phyloP scores from a whole-genome alignment of 345 rosid species.

The Dimocarpus longan region DNA sequence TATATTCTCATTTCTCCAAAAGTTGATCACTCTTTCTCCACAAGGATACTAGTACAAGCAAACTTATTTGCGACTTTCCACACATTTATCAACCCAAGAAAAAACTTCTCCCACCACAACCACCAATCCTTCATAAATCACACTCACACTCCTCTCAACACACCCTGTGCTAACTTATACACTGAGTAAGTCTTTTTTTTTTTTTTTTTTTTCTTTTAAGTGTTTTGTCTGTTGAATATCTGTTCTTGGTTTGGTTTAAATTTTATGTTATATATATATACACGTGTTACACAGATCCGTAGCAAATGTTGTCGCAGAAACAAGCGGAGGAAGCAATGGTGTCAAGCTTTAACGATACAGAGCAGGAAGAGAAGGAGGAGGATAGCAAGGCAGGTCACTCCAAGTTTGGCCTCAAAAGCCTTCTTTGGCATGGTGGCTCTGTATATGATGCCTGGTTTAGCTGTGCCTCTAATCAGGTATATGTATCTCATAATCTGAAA shows the following conservation, averaged over 20 bases:
- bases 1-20: neutral
- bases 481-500: neutral
- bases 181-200: neutral
- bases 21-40: neutral
- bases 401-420: slow-evolving; percentile 43
- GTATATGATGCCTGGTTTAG: slow-evolving; percentile 94
- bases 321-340: slow-evolving; percentile 61
- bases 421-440: slow-evolving; percentile 89
- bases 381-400: slow-evolving; percentile 31
- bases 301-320: slow-evolving; percentile 42
- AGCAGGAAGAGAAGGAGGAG: slow-evolving; percentile 40
- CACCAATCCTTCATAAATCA: slow-evolving; percentile 16
- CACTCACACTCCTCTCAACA: neutral
- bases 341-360: slow-evolving; percentile 39
- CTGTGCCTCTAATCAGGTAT: slow-evolving; percentile 81
- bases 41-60: slow-evolving; percentile 23
- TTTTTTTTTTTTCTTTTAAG: neutral
- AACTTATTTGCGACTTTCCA: slow-evolving; percentile 16
- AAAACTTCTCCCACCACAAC: neutral
- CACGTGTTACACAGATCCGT: slow-evolving; percentile 32
- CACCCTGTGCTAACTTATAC: neutral
- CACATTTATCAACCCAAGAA: slow-evolving; percentile 33
- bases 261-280: slow-evolving; percentile 1
- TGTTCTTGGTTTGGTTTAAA: slow-evolving; percentile 24
- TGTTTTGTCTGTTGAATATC: neutral